Conservation (phyloP, 768 basidiomycete genomes). For the Agrocybe praecox region DNA sequence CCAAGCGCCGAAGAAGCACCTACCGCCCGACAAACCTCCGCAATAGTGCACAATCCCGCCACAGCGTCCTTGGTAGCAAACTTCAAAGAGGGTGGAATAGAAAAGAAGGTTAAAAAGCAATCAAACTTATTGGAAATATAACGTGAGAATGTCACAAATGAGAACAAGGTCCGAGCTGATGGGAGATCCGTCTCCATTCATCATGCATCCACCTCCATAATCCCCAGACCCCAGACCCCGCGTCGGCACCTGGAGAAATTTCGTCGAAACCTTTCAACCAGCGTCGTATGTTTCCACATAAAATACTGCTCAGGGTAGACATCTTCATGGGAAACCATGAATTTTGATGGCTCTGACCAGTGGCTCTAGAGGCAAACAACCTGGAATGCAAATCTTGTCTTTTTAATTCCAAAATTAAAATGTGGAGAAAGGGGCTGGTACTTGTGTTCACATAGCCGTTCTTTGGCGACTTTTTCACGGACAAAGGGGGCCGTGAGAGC, state of each 20-base stretch:
- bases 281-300: neutral
- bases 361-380: too few relatives aligned
- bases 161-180: conserved; percentile 17
- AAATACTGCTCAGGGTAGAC: neutral
- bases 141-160: conserved; percentile 12
- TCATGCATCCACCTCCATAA: neutral
- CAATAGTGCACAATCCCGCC: too few relatives aligned
- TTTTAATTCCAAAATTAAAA: too few relatives aligned
- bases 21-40: too few relatives aligned
- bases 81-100: too few relatives aligned
- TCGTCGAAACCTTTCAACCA: conserved; percentile 28
- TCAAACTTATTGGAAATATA: neutral
- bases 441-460: neutral
- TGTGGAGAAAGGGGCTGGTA: neutral
- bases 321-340: too few relatives aligned
- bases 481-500: conserved; percentile 6
- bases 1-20: neutral
- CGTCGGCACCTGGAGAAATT: conserved; percentile 24
- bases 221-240: conserved; percentile 12
- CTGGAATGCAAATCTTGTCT: too few relatives aligned
- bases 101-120: too few relatives aligned
- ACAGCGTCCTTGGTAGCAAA: too few relatives aligned
- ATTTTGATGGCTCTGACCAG: too few relatives aligned
- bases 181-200: neutral
- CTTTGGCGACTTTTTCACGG: neutral